Evolutionary conservation across 352 stramenopile genomes (phyloP).

Genomic region (Thalassiosira exigua): DNA sequence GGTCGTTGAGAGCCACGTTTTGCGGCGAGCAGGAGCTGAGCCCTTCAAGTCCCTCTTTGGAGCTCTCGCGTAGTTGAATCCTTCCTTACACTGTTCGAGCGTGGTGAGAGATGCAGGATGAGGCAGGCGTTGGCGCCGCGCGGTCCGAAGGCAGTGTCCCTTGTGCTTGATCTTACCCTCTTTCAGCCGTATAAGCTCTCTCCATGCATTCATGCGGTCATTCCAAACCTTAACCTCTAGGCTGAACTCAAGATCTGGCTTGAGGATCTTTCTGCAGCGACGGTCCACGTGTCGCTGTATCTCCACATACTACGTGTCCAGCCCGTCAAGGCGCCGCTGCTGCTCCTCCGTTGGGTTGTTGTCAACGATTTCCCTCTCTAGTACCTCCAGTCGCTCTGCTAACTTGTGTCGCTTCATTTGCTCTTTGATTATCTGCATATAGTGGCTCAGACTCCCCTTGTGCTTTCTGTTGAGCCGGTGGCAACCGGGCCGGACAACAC

Average conservation of each 20-base stretch:
- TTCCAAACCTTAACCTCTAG: constrained; percentile 21
- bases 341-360: background rate
- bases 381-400: background rate
- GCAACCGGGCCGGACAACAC: constrained; percentile 14
- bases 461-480: constrained; percentile 11
- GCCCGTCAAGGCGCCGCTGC: background rate
- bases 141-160: background rate
- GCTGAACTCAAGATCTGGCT: constrained; percentile 27
- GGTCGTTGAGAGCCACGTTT: background rate
- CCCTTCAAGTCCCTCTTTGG: background rate
- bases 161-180: background rate
- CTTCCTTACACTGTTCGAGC: background rate
- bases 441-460: background rate
- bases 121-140: background rate
- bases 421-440: background rate
- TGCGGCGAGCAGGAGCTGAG: background rate
- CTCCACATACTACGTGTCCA: constrained; percentile 14
- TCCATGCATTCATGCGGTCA: background rate
- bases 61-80: background rate
- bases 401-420: background rate
- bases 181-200: background rate
- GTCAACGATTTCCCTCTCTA: background rate
- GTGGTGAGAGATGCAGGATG: background rate
- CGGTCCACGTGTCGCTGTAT: constrained; percentile 14
- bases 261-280: constrained; percentile 35